Base-by-base conservation (phyloP, 2,329 filamentous ascomycete genomes). In the Stachybotrys elegans region DNA sequence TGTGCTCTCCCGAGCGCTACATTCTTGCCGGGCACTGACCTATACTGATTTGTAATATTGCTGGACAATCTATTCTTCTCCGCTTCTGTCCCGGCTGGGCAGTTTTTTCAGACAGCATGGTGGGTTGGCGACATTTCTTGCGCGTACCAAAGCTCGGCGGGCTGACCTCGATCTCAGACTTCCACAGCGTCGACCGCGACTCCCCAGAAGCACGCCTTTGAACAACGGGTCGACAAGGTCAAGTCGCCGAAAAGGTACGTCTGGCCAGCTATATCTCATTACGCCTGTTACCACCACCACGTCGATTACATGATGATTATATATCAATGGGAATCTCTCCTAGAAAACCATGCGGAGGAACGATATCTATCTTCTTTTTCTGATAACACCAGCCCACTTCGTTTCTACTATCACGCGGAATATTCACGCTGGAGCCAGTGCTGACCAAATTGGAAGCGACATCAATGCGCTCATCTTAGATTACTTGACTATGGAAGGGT, bases 311-410 rank as follows among this genome's bases (percentile, higher is more conserved):
- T 81, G 75, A 95, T 95, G 91, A 94, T 88, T 74, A 77, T 71
- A 71, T 83, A 84, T 88, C 84, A 94, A 95, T 98, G 93, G 93
- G 93, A 98, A 98, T 98, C 93, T 98, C 94, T 98, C 93, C 86
- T 88, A 97, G 88, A 78, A 81, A 73, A 71, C 66, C 69, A 78
- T 98, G 93, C 88, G 85, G 93, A 98, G 83, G 89, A 83, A 68
- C 71, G 76, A 84, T 88, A 66, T 64, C 49, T 56, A 63, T 65
- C 58, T 83, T 87, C 81, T 84, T 81, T 86, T 82, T 81, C 71
- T 78, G 77, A 83, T 63, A 43, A 36, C 47, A 45, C 46, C 42
- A 44, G 23, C 22, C 17, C 41, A 42, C 42, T 22, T 14, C 11
- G 42, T 22, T 17, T 22, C 39, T 34, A 21, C 47, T n/a, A n/a